A percentile compares a stretch with the other conserved stretches of the same genome.
phyloP scores from a whole-genome alignment of 306 rosid species.

The Pyrus bretschneideri region DNA sequence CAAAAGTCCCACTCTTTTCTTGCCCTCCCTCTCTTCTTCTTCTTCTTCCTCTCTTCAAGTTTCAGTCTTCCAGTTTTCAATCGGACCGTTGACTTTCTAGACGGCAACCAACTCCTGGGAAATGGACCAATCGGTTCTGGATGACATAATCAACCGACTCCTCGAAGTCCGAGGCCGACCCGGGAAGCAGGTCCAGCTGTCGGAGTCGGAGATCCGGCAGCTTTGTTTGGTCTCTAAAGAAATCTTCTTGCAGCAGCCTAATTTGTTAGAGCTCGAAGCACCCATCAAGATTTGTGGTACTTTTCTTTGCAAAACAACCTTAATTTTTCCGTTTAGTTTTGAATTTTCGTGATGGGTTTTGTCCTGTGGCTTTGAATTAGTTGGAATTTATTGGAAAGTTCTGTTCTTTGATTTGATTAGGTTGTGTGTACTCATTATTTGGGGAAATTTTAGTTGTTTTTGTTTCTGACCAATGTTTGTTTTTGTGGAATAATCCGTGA shows the following conservation, averaged over 20 bases:
- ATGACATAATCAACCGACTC: conserved; percentile 79
- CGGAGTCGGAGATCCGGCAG: conserved; percentile 91
- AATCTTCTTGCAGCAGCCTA: conserved; percentile 78
- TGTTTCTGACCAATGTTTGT: background rate
- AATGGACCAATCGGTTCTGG: conserved; percentile 71
- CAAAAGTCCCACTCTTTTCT: conserved; percentile 18
- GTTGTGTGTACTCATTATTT: background rate
- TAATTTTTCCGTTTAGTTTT: background rate
- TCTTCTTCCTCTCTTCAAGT: conserved; percentile 8
- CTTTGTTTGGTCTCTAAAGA: conserved; percentile 65
- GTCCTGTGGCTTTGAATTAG: background rate
- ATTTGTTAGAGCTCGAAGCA: conserved; percentile 74
- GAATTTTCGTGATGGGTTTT: background rate
- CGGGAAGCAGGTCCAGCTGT: conserved; percentile 88
- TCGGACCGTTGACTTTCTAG: conserved; percentile 17
- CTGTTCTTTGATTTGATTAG: background rate
- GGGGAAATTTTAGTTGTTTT: background rate
- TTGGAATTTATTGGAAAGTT: background rate
- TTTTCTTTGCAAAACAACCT: conserved; percentile 3
- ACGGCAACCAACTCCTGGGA: background rate
- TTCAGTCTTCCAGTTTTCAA: conserved; percentile 5
- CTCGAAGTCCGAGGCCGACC: conserved; percentile 76
- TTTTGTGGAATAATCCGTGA: background rate
- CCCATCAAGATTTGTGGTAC: conserved; percentile 95
- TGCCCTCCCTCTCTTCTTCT: background rate